phyloP scores from a whole-genome alignment of 1,284 basidiomycete genomes.

The Leccinum pallidistipes region DNA sequence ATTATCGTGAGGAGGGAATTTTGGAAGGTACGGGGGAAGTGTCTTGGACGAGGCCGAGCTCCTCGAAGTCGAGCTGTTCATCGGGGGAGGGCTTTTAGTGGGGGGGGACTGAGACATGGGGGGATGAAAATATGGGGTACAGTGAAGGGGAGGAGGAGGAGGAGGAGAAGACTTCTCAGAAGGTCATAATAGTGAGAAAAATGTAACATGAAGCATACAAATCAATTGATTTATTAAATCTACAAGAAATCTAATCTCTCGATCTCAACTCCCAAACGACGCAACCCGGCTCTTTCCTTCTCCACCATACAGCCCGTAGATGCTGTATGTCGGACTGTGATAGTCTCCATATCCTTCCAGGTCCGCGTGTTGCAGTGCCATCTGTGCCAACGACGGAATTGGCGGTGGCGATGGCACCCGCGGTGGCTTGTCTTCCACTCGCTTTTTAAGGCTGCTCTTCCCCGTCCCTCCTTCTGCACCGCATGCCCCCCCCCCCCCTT shows the following conservation, averaged over 20 bases:
- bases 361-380: constrained; percentile 66
- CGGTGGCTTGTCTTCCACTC: constrained; percentile 62
- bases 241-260: not conserved
- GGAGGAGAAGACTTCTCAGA: not conserved
- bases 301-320: constrained; percentile 69
- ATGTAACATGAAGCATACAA: too few species aligned
- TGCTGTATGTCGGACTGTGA: constrained; percentile 77
- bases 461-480: constrained; percentile 4
- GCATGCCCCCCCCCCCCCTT: constrained; percentile 8
- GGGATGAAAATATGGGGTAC: not conserved
- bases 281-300: constrained; percentile 55
- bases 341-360: constrained; percentile 63
- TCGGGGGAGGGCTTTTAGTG: constrained; percentile 34
- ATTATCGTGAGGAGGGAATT: constrained; percentile 89
- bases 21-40: constrained; percentile 54
- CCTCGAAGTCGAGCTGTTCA: constrained; percentile 47
- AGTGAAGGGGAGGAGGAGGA: not conserved
- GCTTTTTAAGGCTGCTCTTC: constrained; percentile 30
- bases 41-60: constrained; percentile 48
- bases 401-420: constrained; percentile 74
- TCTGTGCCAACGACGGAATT: constrained; percentile 72
- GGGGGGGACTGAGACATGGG: constrained; percentile 28
- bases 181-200: constrained; percentile 1
- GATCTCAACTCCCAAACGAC: constrained; percentile 27
- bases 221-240: constrained; percentile 20